Evolutionary conservation across 805 yeast species (phyloP).

Genomic region (Jamesozyma gamospora): DNA sequence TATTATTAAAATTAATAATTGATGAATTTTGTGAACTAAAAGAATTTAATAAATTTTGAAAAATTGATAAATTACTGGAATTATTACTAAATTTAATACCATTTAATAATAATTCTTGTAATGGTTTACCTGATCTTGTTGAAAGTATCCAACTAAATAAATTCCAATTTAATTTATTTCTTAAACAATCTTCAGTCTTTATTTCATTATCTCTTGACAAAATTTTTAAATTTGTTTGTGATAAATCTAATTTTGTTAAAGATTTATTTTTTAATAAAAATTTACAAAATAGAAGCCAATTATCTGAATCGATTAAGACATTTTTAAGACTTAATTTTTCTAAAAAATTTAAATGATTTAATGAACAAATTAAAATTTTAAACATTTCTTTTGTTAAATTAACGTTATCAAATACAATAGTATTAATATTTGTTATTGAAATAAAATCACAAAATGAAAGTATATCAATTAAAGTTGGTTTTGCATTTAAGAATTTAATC

Average conservation of each 20-base stretch:
- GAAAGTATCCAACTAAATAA: slow-evolving; percentile 58
- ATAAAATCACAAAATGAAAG: slow-evolving; percentile 81
- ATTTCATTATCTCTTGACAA: background rate
- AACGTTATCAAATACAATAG: slow-evolving; percentile 71
- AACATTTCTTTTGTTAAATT: slow-evolving; percentile 66
- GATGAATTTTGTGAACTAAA: slow-evolving; percentile 36
- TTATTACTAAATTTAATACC: slow-evolving; percentile 61
- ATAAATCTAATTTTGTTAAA: slow-evolving; percentile 52
- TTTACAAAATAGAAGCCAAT: slow-evolving; percentile 75
- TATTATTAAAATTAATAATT: background rate
- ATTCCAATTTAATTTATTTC: slow-evolving; percentile 77
- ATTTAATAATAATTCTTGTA: slow-evolving; percentile 67
- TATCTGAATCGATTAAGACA: slow-evolving; percentile 57
- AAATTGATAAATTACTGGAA: slow-evolving; percentile 31
- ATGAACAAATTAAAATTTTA: slow-evolving; percentile 56
- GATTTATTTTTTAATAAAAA: slow-evolving; percentile 55
- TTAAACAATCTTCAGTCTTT: slow-evolving; percentile 16
- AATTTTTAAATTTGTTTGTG: slow-evolving; percentile 42
- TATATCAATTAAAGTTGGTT: slow-evolving; percentile 80
- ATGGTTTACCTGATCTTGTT: slow-evolving; percentile 50
- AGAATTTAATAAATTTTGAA: slow-evolving; percentile 44
- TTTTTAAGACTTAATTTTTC: slow-evolving; percentile 69
- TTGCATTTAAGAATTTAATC: slow-evolving; percentile 67
- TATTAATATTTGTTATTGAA: slow-evolving; percentile 70
- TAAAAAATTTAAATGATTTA: slow-evolving; percentile 53